These are phyloP conservation scores for Neofusicoccum laricinum DNA, from an alignment of 2,329 filamentous ascomycete species.

Conservation along the genomic window DNA sequence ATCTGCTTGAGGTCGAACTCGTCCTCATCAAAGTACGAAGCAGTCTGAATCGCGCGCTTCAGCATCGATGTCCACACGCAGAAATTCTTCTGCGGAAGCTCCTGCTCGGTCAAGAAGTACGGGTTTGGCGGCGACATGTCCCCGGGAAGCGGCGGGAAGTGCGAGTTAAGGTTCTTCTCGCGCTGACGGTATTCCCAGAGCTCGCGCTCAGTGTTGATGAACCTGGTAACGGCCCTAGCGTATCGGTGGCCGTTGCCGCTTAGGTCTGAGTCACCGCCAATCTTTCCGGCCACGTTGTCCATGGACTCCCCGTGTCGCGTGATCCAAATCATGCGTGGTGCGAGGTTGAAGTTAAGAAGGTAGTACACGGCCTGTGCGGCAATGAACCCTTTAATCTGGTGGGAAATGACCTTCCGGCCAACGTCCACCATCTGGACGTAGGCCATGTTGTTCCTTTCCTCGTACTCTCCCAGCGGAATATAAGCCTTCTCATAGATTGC, in stretches of 20 bases:
- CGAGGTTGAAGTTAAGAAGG: conserved; percentile 92
- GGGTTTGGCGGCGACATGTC: conserved; percentile 95
- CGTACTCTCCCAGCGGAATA: conserved; percentile 82
- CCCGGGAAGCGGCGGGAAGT: conserved; percentile 85
- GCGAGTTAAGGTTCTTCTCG: conserved; percentile 70
- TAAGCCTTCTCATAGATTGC: conserved; percentile 93
- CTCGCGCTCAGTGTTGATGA: conserved; percentile 76
- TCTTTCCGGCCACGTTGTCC: conserved; percentile 83
- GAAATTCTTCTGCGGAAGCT: conserved; percentile 75
- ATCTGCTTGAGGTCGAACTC: conserved; percentile 93
- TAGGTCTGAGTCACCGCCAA: conserved; percentile 85
- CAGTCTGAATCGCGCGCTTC: conserved; percentile 81
- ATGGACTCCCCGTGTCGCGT: conserved; percentile 88
- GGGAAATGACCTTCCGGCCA: conserved; percentile 86
- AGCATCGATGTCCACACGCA: conserved; percentile 99
- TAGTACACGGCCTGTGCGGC: conserved; percentile 92
- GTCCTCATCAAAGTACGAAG: conserved; percentile 88
- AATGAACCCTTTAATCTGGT: conserved; percentile 87
- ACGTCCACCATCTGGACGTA: conserved; percentile 99
- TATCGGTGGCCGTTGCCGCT: conserved; percentile 79
- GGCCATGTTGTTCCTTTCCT: conserved; percentile 86
- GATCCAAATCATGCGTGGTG: conserved; percentile 96
- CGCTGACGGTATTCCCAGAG: conserved; percentile 82
- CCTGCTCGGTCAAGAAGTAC: conserved; percentile 55
- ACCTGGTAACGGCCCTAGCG: conserved; percentile 73